A percentile compares a stretch with the other conserved stretches of the same genome.
Conservation (phyloP, 2,329 filamentous ascomycete species). For the Phaeoacremonium minimum region DNA sequence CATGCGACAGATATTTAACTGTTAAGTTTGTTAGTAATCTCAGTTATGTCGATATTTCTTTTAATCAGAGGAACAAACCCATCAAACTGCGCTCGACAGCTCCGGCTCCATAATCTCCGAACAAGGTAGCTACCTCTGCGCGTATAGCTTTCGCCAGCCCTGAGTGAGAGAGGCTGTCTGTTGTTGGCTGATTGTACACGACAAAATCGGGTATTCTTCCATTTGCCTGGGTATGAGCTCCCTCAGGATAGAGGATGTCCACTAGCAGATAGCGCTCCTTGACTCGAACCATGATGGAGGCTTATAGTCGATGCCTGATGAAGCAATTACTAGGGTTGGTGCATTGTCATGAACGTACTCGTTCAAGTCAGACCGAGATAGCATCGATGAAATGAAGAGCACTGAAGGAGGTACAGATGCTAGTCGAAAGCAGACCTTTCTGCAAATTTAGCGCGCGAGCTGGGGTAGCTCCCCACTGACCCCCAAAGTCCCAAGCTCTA, state of each 20-base stretch:
- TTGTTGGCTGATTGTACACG: constrained; percentile 74
- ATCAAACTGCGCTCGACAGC: constrained; percentile 65
- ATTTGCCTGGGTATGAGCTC: constrained; percentile 28
- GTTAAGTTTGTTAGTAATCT: constrained; percentile 14
- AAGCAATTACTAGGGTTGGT: no score
- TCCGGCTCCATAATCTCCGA: constrained; percentile 86
- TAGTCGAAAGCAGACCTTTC: no score
- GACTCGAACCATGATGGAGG: constrained; percentile 98
- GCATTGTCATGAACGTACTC: no score
- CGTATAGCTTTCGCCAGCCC: constrained; percentile 66
- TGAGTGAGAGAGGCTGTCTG: constrained; percentile 63
- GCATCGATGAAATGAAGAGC: no score
- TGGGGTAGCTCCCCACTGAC: no score
- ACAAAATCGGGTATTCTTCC: constrained; percentile 55
- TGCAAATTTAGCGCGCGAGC: no score
- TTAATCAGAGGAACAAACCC: constrained; percentile 40
- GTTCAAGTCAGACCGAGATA: no score
- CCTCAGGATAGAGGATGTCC: constrained; percentile 80
- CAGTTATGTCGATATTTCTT: not conserved
- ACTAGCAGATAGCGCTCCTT: constrained; percentile 96
- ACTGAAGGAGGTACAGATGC: no score
- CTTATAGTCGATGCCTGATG: no score
- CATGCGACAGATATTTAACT: constrained; percentile 90
- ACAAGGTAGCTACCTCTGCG: constrained; percentile 65
- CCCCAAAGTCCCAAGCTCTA: no score